phyloP scores from a whole-genome alignment of 345 rosid species.

The Dipteronia dyeriana region DNA sequence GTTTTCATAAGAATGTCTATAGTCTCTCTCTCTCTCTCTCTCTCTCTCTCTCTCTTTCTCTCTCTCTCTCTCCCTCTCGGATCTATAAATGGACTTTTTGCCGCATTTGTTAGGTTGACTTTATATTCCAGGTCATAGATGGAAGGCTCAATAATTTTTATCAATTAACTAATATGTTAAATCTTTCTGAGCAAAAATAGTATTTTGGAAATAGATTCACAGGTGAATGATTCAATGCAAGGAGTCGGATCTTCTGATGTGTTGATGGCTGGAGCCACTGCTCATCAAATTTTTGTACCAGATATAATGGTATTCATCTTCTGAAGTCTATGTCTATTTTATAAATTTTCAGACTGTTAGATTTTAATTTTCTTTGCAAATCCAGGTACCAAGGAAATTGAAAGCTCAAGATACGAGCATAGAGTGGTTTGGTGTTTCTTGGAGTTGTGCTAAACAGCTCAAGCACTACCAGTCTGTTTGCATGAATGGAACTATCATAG shows the following conservation, averaged over 20 bases:
- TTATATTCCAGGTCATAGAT: background rate
- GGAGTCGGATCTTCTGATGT: constrained; percentile 18
- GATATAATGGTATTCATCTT: constrained; percentile 29
- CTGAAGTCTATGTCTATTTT: background rate
- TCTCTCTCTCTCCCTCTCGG: background rate
- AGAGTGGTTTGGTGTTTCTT: constrained; percentile 48
- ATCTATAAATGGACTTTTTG: background rate
- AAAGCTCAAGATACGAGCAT: constrained; percentile 33
- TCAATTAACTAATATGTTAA: background rate
- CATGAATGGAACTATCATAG: constrained; percentile 30
- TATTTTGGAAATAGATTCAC: constrained; percentile 11
- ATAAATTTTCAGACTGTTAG: background rate
- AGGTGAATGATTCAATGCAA: constrained; percentile 9
- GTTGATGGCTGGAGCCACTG: constrained; percentile 1
- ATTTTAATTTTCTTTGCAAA: constrained; percentile 9
- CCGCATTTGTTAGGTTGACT: background rate
- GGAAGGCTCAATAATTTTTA: constrained; percentile 4
- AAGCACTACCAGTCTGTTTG: constrained; percentile 47
- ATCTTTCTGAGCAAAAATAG: constrained; percentile 1
- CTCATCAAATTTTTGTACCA: constrained; percentile 17
- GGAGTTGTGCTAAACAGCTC: constrained; percentile 50
- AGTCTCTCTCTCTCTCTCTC: background rate
- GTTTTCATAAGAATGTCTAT: background rate
- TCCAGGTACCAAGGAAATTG: constrained; percentile 40
- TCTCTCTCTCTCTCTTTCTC: background rate